These are phyloP conservation scores for Sarcodon sp. DNA, from an alignment of 768 basidiomycete genomes.

Conservation along the genomic window DNA sequence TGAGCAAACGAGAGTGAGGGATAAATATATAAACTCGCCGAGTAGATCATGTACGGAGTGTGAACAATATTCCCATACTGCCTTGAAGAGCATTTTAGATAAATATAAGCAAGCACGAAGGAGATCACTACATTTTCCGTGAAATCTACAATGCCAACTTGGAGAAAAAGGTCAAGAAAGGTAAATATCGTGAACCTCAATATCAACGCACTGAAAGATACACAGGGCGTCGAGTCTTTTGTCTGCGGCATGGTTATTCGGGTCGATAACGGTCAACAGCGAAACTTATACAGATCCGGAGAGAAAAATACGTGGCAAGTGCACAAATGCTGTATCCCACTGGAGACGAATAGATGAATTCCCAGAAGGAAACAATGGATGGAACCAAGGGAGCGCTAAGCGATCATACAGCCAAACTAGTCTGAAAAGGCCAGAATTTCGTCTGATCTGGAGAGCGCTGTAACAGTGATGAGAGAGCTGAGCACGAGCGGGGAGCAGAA, in stretches of 20 bases:
- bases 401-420: too few relatives aligned
- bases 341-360: too few relatives aligned
- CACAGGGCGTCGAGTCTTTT: conserved; percentile 26
- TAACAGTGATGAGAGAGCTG: too few relatives aligned
- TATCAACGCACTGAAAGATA: conserved; percentile 62
- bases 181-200: background rate
- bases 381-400: too few relatives aligned
- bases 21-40: conserved; percentile 5
- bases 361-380: too few relatives aligned
- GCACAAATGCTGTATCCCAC: too few relatives aligned
- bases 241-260: background rate
- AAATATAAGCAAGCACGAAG: background rate
- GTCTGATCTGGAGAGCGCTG: too few relatives aligned
- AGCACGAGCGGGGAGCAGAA: too few relatives aligned
- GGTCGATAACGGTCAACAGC: too few relatives aligned
- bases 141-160: conserved; percentile 76
- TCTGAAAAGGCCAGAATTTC: too few relatives aligned
- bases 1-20: background rate
- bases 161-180: conserved; percentile 3
- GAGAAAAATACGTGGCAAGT: too few relatives aligned
- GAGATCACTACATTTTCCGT: conserved; percentile 41
- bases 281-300: background rate
- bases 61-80: conserved; percentile 16
- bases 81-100: conserved; percentile 9
- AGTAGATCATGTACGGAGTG: conserved; percentile 15